Conservation (phyloP, 768 basidiomycete species). For the Mycena galopus region DNA sequence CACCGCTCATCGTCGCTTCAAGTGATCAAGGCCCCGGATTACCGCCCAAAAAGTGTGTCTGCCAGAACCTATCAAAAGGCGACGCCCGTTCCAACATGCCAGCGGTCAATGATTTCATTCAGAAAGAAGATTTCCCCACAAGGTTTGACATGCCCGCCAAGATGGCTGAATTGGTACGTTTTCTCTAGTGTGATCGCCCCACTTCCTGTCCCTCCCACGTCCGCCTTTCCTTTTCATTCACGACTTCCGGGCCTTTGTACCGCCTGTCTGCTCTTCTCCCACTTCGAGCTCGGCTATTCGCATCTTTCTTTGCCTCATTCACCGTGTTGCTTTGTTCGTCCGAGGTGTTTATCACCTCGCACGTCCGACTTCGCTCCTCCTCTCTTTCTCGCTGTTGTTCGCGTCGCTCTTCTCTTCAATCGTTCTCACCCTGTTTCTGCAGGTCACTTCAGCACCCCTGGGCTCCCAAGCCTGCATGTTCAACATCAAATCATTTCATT, state of each 20-base stretch:
- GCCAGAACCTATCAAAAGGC: constrained; percentile 36
- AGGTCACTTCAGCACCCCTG: constrained; percentile 36
- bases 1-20: constrained; percentile 38
- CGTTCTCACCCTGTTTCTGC: not conserved
- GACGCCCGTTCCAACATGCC: not conserved
- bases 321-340: not conserved
- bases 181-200: not conserved
- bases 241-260: too few relatives aligned
- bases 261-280: too few relatives aligned
- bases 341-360: too few relatives aligned
- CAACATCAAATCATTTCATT: constrained; percentile 37
- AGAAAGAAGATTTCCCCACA: constrained; percentile 34
- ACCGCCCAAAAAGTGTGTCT: constrained; percentile 34
- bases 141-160: constrained; percentile 26
- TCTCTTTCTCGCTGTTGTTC: not conserved
- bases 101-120: constrained; percentile 35
- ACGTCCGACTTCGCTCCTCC: not conserved
- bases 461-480: constrained; percentile 37
- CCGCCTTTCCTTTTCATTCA: too few relatives aligned
- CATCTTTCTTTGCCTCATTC: too few relatives aligned
- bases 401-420: not conserved
- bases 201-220: not conserved
- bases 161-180: constrained; percentile 36
- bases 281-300: too few relatives aligned
- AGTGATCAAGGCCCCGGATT: constrained; percentile 28